Base-by-base conservation (phyloP, 441 rosid species). In the Melastoma candidum region DNA sequence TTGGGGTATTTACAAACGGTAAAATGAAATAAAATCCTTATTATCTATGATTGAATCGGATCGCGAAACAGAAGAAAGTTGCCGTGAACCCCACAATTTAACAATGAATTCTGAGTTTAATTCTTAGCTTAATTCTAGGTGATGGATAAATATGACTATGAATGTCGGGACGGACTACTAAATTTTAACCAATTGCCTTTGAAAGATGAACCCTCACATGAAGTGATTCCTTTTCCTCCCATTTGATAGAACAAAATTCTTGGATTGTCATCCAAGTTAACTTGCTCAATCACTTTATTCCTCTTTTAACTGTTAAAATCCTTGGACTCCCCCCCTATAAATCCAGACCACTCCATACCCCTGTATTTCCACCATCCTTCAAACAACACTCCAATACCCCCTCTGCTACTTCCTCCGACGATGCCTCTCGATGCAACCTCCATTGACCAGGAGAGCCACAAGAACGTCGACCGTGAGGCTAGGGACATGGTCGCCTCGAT, bases 401-500 rank as follows among this genome's bases (percentile, higher is more conserved):
- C 22, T 17, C 22, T 17, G 22, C 22, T 17, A 17, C 22, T 17
- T 17, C 22, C 22, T 17, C 22, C 22, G 17, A 51, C 39, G 10
- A 77, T 77, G 81, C 57, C 63, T 64, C 51, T 68, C 0, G 78
- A 67, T 55, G 60, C 60, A 51, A 51, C 70, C 66, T 51, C 55
- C 24, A 47, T 7, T 49, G 81, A 68, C 13, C 71, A 57, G 48
- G 75, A 68, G 54, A 71, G 71, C 68, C 74, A 70, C 7, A 77
- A 59, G 36, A 44, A 54, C 32, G 65, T 80, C 14, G 73, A 80
- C 3, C 77, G 70, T 1, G 84, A 75, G 3, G 71, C 78, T 29
- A 68, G 74, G 52, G 83, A 75, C 75, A 82, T 82, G 90, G 77
- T 82, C 63, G 73, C 79, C 2, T 71, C 90, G 8, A 67, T 85